Evolutionary conservation across 371 early-diverging fungal genomes (phyloP), one percentile per base, ranked within the genome.

Genomic region (Actinomortierella wolfii): DNA sequence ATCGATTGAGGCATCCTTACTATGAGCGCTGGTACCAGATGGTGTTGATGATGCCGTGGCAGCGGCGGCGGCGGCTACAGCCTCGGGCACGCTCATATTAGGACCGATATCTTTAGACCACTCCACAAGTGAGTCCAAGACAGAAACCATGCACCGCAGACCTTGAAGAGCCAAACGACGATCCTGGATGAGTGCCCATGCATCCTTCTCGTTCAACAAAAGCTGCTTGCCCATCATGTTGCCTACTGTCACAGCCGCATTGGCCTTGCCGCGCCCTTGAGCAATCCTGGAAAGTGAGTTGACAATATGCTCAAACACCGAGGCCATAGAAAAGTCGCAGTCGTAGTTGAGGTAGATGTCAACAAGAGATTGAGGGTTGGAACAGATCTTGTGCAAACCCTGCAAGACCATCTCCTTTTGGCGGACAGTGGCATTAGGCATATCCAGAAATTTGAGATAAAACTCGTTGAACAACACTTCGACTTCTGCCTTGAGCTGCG

Each of bases 331-430:
- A 61, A 85, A 79, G 57, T 91, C 93, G 73, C 99, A 98, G 77
- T 98, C 99, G 71, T 97, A 97, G 78, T 97, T 97, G 41, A 98
- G 81, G 58, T 96, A 98, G 28, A 98, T 83, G 67, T 98, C 99
- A 3, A 98, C 96, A 9, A 97, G 78, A 0, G 93, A 83, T 42
- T 89, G 85, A n/a, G 97, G 94, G 64, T 93, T 91, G 26, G 83
- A 76, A 57, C 95, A 84, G 29, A 91, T 80, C 39, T 80, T 76
- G 23, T 67, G 75, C 23, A 88, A 64, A 14, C 81, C 78, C 57
- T 78, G 81, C 26, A 88, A 59, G n/a, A 81, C 76, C 60, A 78
- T 68, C 34, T 77, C 66, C 55, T 81, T 79, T 56, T 80, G 81
- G 34, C 76, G 45, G 53, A 61, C 20, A 17, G 80, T 77, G 13